A percentile compares a stretch with the other conserved stretches of the same genome.
Evolutionary conservation across 257 asterid species (phyloP).

Genomic region (Fraxinus americana): DNA sequence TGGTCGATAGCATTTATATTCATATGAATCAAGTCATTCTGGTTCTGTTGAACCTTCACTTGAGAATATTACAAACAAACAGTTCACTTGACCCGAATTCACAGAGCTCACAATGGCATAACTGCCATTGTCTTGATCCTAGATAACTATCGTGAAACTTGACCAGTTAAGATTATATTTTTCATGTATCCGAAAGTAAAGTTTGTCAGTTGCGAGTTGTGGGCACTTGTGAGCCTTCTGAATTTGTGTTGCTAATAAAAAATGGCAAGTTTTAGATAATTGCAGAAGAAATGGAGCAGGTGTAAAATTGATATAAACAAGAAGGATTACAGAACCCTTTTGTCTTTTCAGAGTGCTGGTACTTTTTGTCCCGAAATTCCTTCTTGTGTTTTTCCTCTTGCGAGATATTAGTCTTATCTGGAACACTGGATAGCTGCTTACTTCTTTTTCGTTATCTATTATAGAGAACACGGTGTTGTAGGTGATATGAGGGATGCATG

Average conservation of each 20-base stretch:
- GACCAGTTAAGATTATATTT: no score
- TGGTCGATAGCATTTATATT: background rate
- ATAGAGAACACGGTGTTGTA: conserved; percentile 93
- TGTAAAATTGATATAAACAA: background rate
- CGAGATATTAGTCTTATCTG: no score
- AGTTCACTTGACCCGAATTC: background rate
- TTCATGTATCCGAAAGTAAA: background rate
- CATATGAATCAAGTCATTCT: background rate
- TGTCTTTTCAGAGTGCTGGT: background rate
- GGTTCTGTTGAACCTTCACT: background rate
- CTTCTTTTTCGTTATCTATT: conserved; percentile 18
- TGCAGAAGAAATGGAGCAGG: background rate
- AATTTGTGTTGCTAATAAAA: no score
- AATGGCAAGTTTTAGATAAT: background rate
- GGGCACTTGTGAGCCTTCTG: background rate
- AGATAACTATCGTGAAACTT: background rate
- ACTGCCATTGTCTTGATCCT: background rate
- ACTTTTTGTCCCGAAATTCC: background rate
- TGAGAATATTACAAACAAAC: background rate
- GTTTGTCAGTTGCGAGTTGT: background rate
- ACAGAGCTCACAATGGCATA: background rate
- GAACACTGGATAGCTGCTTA: conserved; percentile 7
- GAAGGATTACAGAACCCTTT: background rate
- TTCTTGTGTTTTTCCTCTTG: no score
- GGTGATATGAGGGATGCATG: conserved; percentile 99